Percentiles rank a stretch among this genome's conserved stretches.
These are phyloP conservation scores for Boletellus deceptivus DNA, from an alignment of 1,284 basidiomycete genomes.

Conservation along the genomic window DNA sequence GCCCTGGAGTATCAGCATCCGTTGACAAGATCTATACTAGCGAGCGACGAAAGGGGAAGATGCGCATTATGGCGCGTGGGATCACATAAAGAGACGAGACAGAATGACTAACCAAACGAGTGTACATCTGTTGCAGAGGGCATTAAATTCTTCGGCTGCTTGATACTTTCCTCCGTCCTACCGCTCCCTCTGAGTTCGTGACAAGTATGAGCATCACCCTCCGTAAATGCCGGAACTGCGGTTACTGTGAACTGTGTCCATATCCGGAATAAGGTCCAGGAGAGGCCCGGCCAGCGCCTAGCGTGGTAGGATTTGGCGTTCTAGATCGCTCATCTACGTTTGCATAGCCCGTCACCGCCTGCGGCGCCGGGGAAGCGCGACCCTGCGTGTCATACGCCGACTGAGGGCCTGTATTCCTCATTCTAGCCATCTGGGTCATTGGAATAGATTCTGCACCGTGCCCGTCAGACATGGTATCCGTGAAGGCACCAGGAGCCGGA, in stretches of 20 bases:
- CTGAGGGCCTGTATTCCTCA: slow-evolving; percentile 45
- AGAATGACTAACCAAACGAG: slow-evolving; percentile 28
- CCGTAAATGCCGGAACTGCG: background rate
- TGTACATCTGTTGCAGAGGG: slow-evolving; percentile 21
- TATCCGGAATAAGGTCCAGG: slow-evolving; percentile 51
- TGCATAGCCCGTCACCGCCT: slow-evolving; percentile 35
- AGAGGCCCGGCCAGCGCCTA: slow-evolving; percentile 38
- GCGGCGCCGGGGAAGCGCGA: slow-evolving; percentile 37
- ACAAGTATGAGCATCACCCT: background rate
- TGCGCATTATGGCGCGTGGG: slow-evolving; percentile 8
- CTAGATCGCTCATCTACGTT: slow-evolving; percentile 31
- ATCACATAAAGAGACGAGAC: background rate
- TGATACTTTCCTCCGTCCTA: slow-evolving; percentile 11
- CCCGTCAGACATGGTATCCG: slow-evolving; percentile 38
- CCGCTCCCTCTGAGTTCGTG: slow-evolving; percentile 6
- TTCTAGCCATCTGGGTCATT: slow-evolving; percentile 68
- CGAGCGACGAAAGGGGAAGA: slow-evolving; percentile 18
- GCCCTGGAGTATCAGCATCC: slow-evolving; percentile 12
- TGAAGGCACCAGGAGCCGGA: slow-evolving; percentile 63
- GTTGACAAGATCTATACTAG: slow-evolving; percentile 23
- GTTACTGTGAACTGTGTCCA: slow-evolving; percentile 36
- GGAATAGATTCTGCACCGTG: slow-evolving; percentile 59
- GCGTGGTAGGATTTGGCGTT: slow-evolving; percentile 31
- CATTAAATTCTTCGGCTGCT: slow-evolving; percentile 14
- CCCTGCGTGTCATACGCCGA: slow-evolving; percentile 35